These are phyloP conservation scores for Phylloporus scabripes DNA, from an alignment of 768 basidiomycete genomes.

Conservation along the genomic window DNA sequence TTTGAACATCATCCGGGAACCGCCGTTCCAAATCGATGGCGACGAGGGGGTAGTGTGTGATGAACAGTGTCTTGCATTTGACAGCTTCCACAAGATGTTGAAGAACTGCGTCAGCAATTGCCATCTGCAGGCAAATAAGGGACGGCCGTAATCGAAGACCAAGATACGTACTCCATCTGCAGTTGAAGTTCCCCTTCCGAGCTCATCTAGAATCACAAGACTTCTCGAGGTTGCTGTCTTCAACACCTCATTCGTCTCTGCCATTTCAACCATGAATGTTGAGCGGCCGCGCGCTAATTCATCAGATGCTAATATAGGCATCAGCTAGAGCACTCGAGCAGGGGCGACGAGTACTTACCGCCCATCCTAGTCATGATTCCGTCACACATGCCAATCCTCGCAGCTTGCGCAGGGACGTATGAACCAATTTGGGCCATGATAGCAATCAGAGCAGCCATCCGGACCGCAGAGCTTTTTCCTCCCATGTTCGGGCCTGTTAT, in stretches of 20 bases:
- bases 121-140: slow-evolving; percentile 50
- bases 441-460: slow-evolving; percentile 71
- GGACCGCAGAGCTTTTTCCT: slow-evolving; percentile 78
- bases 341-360: slow-evolving; percentile 39
- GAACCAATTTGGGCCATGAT: slow-evolving; percentile 87
- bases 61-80: slow-evolving; percentile 78
- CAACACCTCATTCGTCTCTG: slow-evolving; percentile 88
- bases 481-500: slow-evolving; percentile 89
- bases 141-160: not conserved
- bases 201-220: slow-evolving; percentile 85
- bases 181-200: slow-evolving; percentile 88
- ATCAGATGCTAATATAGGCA: slow-evolving; percentile 59
- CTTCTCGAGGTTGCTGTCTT: slow-evolving; percentile 66
- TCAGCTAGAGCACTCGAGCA: slow-evolving; percentile 1
- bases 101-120: slow-evolving; percentile 79
- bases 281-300: slow-evolving; percentile 83
- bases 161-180: slow-evolving; percentile 66
- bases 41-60: slow-evolving; percentile 90
- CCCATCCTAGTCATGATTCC: slow-evolving; percentile 88
- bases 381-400: slow-evolving; percentile 76
- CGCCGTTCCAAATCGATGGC: slow-evolving; percentile 60
- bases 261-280: slow-evolving; percentile 97
- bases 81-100: slow-evolving; percentile 57
- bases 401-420: slow-evolving; percentile 78
- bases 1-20: slow-evolving; percentile 59